Evolutionary conservation across 495 filamentous ascomycete species (phyloP).

Genomic region (Ascobolus immersus): DNA sequence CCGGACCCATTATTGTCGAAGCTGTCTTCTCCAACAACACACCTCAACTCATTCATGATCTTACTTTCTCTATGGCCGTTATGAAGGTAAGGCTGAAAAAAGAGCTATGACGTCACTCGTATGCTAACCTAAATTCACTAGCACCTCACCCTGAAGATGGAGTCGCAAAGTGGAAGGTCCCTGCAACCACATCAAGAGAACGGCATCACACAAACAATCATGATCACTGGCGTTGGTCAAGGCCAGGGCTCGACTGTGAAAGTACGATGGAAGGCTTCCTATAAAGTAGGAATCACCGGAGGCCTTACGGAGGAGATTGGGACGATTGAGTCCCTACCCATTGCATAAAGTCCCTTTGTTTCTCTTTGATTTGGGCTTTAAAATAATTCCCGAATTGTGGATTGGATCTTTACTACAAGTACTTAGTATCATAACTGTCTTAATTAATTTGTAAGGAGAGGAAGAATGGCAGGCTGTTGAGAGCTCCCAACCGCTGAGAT

Average conservation of each 20-base stretch:
- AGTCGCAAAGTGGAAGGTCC: slow-evolving; percentile 54
- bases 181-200: slow-evolving; percentile 45
- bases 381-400: no score
- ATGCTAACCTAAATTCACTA: slow-evolving; percentile 16
- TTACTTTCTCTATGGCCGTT: slow-evolving; percentile 80
- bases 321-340: slow-evolving; percentile 60
- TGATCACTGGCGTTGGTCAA: slow-evolving; percentile 40
- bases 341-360: slow-evolving; percentile 24
- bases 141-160: slow-evolving; percentile 57
- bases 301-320: slow-evolving; percentile 50
- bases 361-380: no score
- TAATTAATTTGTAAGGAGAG: no score
- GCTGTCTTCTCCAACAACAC: slow-evolving; percentile 57
- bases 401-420: no score
- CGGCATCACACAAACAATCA: slow-evolving; percentile 63
- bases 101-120: slow-evolving; percentile 1
- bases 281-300: slow-evolving; percentile 35
- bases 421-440: no score
- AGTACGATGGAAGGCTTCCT: slow-evolving; percentile 67
- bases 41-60: slow-evolving; percentile 39
- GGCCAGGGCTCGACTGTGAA: slow-evolving; percentile 55
- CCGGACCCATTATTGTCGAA: slow-evolving; percentile 29
- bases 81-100: slow-evolving; percentile 41
- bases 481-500: no score
- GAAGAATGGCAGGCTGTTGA: no score